A percentile compares a stretch with the other conserved stretches of the same genome.
These are phyloP conservation scores for Microdochium bolleyi DNA, from an alignment of 2,329 filamentous ascomycete genomes.

Conservation along the genomic window DNA sequence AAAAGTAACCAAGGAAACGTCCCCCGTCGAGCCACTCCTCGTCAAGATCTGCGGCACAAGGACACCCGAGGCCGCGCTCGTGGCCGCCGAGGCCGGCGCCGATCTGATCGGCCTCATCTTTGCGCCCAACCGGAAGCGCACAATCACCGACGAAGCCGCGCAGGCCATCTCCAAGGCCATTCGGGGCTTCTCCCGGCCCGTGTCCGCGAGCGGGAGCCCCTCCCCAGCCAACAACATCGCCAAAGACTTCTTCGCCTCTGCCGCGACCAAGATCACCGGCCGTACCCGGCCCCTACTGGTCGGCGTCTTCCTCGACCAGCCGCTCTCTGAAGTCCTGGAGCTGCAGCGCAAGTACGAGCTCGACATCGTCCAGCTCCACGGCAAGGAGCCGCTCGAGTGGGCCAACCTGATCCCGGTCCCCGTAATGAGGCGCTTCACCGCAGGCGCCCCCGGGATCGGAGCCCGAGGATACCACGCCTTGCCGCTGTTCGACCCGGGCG, in stretches of 20 bases:
- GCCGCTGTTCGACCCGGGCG: slow-evolving; percentile 79
- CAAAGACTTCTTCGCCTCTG: slow-evolving; percentile 64
- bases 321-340: slow-evolving; percentile 71
- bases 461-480: slow-evolving; percentile 74
- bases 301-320: slow-evolving; percentile 90
- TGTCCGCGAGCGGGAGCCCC: slow-evolving; percentile 17
- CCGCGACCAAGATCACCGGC: slow-evolving; percentile 34
- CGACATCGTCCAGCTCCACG: slow-evolving; percentile 89
- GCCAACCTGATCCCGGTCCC: slow-evolving; percentile 82
- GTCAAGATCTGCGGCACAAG: slow-evolving; percentile 96
- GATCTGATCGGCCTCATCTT: slow-evolving; percentile 92
- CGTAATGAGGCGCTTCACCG: slow-evolving; percentile 79
- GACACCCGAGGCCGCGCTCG: slow-evolving; percentile 68
- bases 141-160: slow-evolving; percentile 71
- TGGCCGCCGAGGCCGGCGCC: slow-evolving; percentile 78
- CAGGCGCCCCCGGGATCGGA: slow-evolving; percentile 63
- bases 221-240: slow-evolving; percentile 22
- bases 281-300: slow-evolving; percentile 66
- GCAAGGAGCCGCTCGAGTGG: slow-evolving; percentile 89
- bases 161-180: slow-evolving; percentile 73
- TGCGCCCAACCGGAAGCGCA: slow-evolving; percentile 72
- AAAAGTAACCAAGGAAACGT: slow-evolving; percentile 24
- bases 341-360: slow-evolving; percentile 70
- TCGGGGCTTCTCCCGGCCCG: slow-evolving; percentile 41
- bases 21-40: slow-evolving; percentile 42